Evolutionary conservation across 306 rosid species (phyloP), one percentile per base, ranked within the genome.

Genomic region (Prunus davidiana): DNA sequence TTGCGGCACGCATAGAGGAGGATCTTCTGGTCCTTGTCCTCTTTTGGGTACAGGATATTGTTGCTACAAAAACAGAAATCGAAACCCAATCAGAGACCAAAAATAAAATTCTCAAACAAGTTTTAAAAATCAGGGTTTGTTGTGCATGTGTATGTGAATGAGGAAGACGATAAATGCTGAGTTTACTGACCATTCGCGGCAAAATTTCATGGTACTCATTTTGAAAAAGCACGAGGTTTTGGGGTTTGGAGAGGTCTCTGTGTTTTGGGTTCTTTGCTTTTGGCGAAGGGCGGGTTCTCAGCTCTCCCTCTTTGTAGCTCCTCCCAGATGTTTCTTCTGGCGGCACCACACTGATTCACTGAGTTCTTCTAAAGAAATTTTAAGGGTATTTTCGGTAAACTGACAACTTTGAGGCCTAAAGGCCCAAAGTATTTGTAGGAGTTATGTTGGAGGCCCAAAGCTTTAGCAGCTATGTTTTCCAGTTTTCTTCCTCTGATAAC

Each of bases 151-250:
- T 47, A 58, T 16, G 69, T 1, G 73, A 18, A 6, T 30, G 67
- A 62, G 41, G 49, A 76, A 38, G 80, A 69, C 11, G 76, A 45
- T 46, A 70, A 69, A 47, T 22, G 69, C 12, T 46, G 65, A 25
- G 65, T 18, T 28, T 20, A 69, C 81, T 0, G 63, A 95, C 99
- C 99, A 95, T 88, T 95, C 97, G 71, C 97, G 97, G 88, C 99
- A 95, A 86, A 95, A 95, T 56, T 95, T 95, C 99, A 95, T 92
- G 79, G 97, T 83, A 87, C 97, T 91, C 99, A 95, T 92, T 72
- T 91, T 95, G 81, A 45, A 73, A 60, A 38, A 46, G 67, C 20
- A 52, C 1, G 78, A 50, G 41, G 15, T 16, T 45, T 57, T 32
- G 22, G 47, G 55, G 64, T 32, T 16, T 1, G 67, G 45, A 60